These are phyloP conservation scores for Secale cereale DNA, from an alignment of 176 grass and related monocot genomes.

Conservation along the genomic window DNA sequence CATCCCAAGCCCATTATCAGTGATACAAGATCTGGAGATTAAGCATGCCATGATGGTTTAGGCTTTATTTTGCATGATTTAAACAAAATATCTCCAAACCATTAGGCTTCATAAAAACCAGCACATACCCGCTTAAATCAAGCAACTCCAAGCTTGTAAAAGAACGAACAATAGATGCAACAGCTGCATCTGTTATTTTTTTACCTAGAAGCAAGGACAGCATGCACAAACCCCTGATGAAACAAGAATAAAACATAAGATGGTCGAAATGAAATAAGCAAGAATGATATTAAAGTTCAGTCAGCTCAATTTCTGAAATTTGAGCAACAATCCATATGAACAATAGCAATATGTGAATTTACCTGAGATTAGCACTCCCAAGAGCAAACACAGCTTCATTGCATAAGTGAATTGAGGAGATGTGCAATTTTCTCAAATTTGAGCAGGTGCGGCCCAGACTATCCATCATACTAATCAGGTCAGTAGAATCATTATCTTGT, in stretches of 20 bases:
- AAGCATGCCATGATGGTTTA: conserved; percentile 10
- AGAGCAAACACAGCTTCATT: conserved; percentile 83
- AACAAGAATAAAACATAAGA: neutral
- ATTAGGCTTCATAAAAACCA: neutral
- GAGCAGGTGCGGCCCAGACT: conserved; percentile 67
- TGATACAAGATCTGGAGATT: conserved; percentile 72
- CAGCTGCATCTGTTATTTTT: conserved; percentile 88
- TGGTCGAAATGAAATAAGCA: neutral
- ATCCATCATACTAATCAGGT: conserved; percentile 72
- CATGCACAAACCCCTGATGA: conserved; percentile 57
- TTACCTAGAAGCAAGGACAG: conserved; percentile 69
- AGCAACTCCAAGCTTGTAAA: conserved; percentile 68
- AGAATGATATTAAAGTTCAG: neutral
- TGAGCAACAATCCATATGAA: neutral
- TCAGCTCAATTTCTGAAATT: neutral
- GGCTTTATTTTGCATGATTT: neutral
- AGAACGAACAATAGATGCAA: conserved; percentile 77
- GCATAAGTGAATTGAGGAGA: conserved; percentile 65
- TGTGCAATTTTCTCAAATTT: conserved; percentile 63
- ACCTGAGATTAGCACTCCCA: conserved; percentile 74
- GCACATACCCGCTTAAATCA: conserved; percentile 83
- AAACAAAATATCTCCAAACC: neutral
- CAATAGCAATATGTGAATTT: neutral
- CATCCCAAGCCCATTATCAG: conserved; percentile 85
- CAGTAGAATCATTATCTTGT: conserved; percentile 71